Base-by-base conservation (phyloP, 139 green algal species). In the Eudorina sp. region DNA sequence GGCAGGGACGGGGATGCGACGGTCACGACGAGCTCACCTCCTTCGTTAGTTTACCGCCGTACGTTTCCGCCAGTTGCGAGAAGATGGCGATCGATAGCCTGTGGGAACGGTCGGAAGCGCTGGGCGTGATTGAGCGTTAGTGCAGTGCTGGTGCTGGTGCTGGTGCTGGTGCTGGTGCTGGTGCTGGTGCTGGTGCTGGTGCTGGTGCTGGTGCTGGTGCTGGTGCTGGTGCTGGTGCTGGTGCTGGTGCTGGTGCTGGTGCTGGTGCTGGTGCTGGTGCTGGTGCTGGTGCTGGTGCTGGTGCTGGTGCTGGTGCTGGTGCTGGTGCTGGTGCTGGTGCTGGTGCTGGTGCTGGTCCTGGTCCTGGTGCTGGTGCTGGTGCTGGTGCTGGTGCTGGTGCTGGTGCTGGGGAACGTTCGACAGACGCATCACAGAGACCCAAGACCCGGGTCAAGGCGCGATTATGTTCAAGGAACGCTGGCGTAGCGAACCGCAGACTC, bases 41-140 rank as follows among this genome's bases (percentile, higher is more conserved):
- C 13, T 25, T 11, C 25, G 36, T 92, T 0, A 92, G 66, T 16
- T 68, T 76, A 13, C 85, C 86, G 4, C 82, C 90, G 55, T 93
- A 83, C 21, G 75, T 75, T 34, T 74, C 51, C 14, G 86, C 90
- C 13, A 93, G 68, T 53, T 91, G 55, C 0, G 85, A 53, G 75
- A 85, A 93, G 66, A 93, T 91, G 21, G 86, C 60, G 27, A 91
- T 68, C 21, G 85, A 91, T 1, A 88, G 82, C 70, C 88, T 89
- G 51, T 11, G 46, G 31, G 25, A 74, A 41, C n/a, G n/a, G n/a
- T n/a, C n/a, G n/a, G n/a, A n/a, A n/a, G n/a, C n/a, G n/a, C n/a
- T n/a, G n/a, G n/a, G n/a, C n/a, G n/a, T n/a, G n/a, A n/a, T n/a
- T n/a, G n/a, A n/a, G n/a, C n/a, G n/a, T n/a, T n/a, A n/a, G n/a